Base-by-base conservation (phyloP, 2,329 filamentous ascomycete genomes). In the Apiospora pterosperma region DNA sequence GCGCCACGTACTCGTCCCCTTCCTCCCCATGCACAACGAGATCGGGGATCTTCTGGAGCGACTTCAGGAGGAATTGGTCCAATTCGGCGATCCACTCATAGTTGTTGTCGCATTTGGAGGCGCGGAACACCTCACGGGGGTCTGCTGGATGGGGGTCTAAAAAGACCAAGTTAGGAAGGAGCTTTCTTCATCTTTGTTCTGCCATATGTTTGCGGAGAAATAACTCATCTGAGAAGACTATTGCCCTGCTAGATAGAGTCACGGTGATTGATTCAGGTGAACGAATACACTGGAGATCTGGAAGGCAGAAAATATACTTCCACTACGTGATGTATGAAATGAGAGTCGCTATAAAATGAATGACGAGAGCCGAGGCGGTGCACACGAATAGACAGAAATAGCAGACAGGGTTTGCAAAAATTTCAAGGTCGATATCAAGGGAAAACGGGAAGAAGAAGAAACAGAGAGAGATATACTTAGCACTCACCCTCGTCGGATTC, bases 1-100 rank as follows among this genome's bases (percentile, higher is more conserved):
- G 68, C 11, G 55, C 34, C 16, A 67, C 36, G 36, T 63, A 71
- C 5, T 60, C 21, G 23, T 74, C 71, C 1, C 67, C 52, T 0
- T n/a, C 34, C 14, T 58, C 41, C 4, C 23, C 36, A 16, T 67
- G 66, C 21, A 72, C 66, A 3, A 23, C n/a, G 14, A 70, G 21
- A 12, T 62, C 61, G 12, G 59, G 59, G 8, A 66, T 60, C 4
- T 41, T 14, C 19, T 42, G 42, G 14, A 71, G 62, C 11, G 65
- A 14, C 6, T 42, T 2, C 6, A 66, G 25, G 34, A 66, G 12
- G 19, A 63, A 52, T 11, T 31, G 8, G n/a, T 39, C 34, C 2
- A 58, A 23, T 3, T 55, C 28, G 28, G 16, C 4, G n/a, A 55
- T 34, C 48, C 48, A 55, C 7, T 34, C 16, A 8, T 55, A 34